Base-by-base conservation (phyloP, 129 eudicot genomes). In the Apium graveolens region DNA sequence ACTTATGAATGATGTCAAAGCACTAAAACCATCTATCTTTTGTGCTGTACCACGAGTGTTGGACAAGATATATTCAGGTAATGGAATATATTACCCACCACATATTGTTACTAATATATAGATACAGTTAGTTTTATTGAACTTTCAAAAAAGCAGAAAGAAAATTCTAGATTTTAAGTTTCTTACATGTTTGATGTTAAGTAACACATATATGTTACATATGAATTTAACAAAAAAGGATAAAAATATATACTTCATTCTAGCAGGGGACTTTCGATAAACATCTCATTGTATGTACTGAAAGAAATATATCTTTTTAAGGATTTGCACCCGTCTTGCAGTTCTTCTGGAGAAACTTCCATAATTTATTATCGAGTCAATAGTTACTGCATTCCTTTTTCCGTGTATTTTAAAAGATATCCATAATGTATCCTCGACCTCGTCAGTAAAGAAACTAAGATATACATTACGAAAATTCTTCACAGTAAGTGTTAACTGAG, bases 11-110 rank as follows among this genome's bases (percentile, higher is more conserved):
- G 98, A 95, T 86, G 81, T 95, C 82, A 88, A 84, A 84, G 97
- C 84, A 84, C 87, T 95, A 69, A 95, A 90, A 86, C 98, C 98
- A 70, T 88, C 97, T 7, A 81, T 86, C 70, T 70, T 95, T 62
- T 95, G 97, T 82, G 89, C 97, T 77, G 98, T 95, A 82, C 98
- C 98, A 16, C 96, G 98, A 21, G 98, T 95, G 32, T 82, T 95
- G 48, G 98, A 95, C 69, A 88, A 92, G 82, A 90, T 95, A 57
- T 95, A 95, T 83, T 85, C 98, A 86, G 98, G 98, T 93, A 78
- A 81, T 20, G 43, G 13, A 26, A 16, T 7, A 70, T 41, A 37
- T 18, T 42, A 39, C 55, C 16, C 55, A 41, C 32, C 68, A n/a
- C 32, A 60, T 60, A 10, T 9, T 55, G 29, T 1, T 41, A 72